Evolutionary conservation across 345 rosid genomes (phyloP), one percentile per base, ranked within the genome.

Genomic region (Sisymbrium altissimum): DNA sequence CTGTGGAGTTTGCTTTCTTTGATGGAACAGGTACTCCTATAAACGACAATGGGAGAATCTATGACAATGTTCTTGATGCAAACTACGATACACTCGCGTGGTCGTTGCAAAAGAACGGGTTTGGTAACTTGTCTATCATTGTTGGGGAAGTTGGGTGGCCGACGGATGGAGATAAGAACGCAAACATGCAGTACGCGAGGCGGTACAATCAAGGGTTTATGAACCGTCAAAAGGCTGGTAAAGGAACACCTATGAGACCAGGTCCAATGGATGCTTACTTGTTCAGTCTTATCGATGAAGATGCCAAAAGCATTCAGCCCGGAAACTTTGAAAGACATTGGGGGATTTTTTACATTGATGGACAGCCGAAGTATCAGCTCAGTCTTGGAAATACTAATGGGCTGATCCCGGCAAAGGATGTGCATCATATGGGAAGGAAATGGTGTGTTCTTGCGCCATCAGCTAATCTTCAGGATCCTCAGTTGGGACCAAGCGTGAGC

Each of bases 111-210:
- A 87, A 83, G 75, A 83, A 84, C 58, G 90, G 96, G 49, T 87
- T 66, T 27, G 81, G 84, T 8, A 79, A 84, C 63, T 9, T 86
- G 81, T 39, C 83, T 17, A 83, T 89, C 23, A 77, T 87, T 1
- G 74, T 87, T 30, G 92, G 96, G 17, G 96, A 89, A 73, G 75
- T 89, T 15, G 96, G 95, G 9, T 87, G 95, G 91, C 95, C 91
- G 0, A 89, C 87, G 5, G 91, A 89, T 14, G 89, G 95, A 11
- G 89, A 89, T 60, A 79, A 55, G 23, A 83, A 70, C 6, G 96
- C 96, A 3, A 87, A 86, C 67, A 2, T 71, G 32, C 66, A 71
- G 39, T 70, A 76, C 21, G 86, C 90, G 1, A 85, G 81, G 67
- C 78, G 79, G 67, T 87, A 87, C 68, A 83, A 87, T 44, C 90